These are phyloP conservation scores for Aegilops tauschii DNA, from an alignment of 176 grass and related monocot genomes.

Conservation along the genomic window DNA sequence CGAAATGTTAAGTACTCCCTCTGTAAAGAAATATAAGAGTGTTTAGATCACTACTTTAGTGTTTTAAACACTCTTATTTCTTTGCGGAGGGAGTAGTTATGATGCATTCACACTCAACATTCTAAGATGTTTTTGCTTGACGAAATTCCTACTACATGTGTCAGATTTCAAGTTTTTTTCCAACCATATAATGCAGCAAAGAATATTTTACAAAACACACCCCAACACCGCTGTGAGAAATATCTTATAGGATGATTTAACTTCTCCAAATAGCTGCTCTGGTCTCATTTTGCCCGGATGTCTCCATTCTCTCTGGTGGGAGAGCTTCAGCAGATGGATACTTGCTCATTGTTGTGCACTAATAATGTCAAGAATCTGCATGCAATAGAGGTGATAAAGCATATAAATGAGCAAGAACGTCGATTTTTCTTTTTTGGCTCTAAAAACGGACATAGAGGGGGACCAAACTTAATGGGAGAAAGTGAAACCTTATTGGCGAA, in stretches of 20 bases:
- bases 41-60: too few relatives aligned
- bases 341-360: conserved; percentile 44
- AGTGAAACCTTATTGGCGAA: conserved; percentile 62
- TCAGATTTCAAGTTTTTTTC: too few relatives aligned
- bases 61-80: too few relatives aligned
- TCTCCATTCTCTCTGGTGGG: conserved; percentile 1
- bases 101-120: too few relatives aligned
- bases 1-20: too few relatives aligned
- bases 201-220: background rate
- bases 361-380: conserved; percentile 81
- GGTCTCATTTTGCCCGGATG: conserved; percentile 12
- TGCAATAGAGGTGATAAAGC: conserved; percentile 16
- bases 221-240: background rate
- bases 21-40: too few relatives aligned
- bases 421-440: background rate
- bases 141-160: too few relatives aligned
- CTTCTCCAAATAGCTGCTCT: background rate
- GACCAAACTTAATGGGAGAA: background rate
- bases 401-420: background rate
- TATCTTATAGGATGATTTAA: background rate
- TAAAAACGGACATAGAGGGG: background rate
- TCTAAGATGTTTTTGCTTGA: too few relatives aligned
- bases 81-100: too few relatives aligned
- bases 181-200: too few relatives aligned
- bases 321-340: background rate